These are phyloP conservation scores for Eucalyptus urophylla DNA, from an alignment of 345 rosid genomes.

Conservation along the genomic window DNA sequence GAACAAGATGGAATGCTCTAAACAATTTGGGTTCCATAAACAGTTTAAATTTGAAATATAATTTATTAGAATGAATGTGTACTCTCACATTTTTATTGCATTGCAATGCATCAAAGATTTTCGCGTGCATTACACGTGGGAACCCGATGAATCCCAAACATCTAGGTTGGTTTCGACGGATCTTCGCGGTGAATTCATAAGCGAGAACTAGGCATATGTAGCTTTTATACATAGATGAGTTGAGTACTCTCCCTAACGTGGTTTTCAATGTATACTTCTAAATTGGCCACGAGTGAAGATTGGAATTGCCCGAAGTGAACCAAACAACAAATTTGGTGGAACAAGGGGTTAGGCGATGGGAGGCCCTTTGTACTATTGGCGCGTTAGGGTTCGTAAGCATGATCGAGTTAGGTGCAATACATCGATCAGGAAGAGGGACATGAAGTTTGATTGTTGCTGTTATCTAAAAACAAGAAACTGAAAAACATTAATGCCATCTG, in stretches of 20 bases:
- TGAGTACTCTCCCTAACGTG: not conserved
- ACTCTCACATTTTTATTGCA: not conserved
- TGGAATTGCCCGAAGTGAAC: not conserved
- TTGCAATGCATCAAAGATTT: not conserved
- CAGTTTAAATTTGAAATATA: rapidly evolving
- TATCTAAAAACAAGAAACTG: too few relatives aligned
- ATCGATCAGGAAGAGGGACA: too few relatives aligned
- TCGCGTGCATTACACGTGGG: rapidly evolving
- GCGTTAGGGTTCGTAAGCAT: too few relatives aligned
- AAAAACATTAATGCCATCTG: too few relatives aligned
- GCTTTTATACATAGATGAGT: not conserved
- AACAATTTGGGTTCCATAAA: not conserved
- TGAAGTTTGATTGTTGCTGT: too few relatives aligned
- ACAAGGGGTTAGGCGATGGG: not conserved
- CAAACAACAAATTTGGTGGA: not conserved
- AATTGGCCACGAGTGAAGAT: not conserved
- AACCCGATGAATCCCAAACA: not conserved
- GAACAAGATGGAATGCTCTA: not conserved
- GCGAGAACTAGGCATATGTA: not conserved
- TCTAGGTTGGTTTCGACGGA: not conserved
- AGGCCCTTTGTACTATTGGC: too few relatives aligned
- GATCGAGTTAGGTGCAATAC: too few relatives aligned
- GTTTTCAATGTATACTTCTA: not conserved
- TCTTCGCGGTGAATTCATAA: not conserved
- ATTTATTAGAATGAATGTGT: not conserved